A percentile compares a stretch with the other conserved stretches of the same genome.
Conservation (phyloP, 2,329 filamentous ascomycete genomes). For the Acephala macrosclerotiorum region DNA sequence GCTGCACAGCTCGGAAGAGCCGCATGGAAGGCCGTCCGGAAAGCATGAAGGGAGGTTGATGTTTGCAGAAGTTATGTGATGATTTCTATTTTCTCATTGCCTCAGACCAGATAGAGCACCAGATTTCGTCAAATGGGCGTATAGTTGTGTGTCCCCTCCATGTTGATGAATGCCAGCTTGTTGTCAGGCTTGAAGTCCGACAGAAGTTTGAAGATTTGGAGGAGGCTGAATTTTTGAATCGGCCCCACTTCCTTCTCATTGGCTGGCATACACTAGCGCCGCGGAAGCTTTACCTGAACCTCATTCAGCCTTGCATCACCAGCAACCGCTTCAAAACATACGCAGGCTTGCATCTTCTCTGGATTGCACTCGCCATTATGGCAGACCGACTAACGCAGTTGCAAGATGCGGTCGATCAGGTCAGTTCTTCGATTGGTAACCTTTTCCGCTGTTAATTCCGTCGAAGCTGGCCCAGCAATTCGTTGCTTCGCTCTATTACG, state of each 20-base stretch:
- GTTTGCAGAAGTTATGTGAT: slow-evolving; percentile 18
- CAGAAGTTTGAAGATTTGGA: neutral
- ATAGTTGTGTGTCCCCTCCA: neutral
- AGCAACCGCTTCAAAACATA: slow-evolving; percentile 20
- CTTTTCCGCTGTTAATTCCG: slow-evolving; percentile 18
- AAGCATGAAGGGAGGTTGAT: slow-evolving; percentile 32
- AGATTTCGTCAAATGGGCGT: neutral
- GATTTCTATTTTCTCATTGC: neutral
- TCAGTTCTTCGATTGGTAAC: slow-evolving; percentile 45
- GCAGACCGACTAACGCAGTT: slow-evolving; percentile 82
- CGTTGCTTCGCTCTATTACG: slow-evolving; percentile 70
- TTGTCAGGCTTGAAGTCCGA: neutral
- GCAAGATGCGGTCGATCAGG: slow-evolving; percentile 85
- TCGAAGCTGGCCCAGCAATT: slow-evolving; percentile 71
- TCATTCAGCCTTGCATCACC: slow-evolving; percentile 25
- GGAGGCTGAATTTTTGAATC: slow-evolving; percentile 11
- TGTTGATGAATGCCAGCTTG: neutral
- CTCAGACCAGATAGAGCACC: slow-evolving; percentile 1
- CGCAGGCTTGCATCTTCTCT: neutral
- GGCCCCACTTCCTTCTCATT: neutral
- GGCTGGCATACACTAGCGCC: neutral
- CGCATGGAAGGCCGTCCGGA: slow-evolving; percentile 25
- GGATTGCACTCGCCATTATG: slow-evolving; percentile 53
- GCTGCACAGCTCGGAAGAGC: slow-evolving; percentile 31
- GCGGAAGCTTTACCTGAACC: neutral